Evolutionary conservation across 495 filamentous ascomycete species (phyloP).

Genomic region (Gamarada debralockiae): DNA sequence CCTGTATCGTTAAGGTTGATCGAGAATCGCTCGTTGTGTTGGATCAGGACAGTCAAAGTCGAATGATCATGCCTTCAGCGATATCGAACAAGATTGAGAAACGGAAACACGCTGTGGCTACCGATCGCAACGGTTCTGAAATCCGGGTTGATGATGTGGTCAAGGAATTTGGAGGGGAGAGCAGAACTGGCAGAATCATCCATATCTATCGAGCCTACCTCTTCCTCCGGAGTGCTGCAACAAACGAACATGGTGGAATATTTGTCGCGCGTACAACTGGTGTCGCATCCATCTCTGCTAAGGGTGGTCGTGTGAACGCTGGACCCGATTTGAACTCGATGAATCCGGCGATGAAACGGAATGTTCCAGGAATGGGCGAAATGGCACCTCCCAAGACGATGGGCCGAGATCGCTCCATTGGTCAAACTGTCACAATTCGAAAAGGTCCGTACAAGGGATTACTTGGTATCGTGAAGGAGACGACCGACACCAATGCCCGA

Average conservation of each 20-base stretch:
- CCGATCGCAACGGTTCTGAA: slow-evolving; percentile 89
- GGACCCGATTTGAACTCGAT: slow-evolving; percentile 80
- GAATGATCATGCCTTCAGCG: slow-evolving; percentile 82
- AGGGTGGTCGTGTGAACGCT: slow-evolving; percentile 65
- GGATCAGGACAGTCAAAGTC: slow-evolving; percentile 81
- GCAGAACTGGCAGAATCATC: slow-evolving; percentile 78
- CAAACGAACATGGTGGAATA: slow-evolving; percentile 82
- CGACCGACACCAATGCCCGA: slow-evolving; percentile 76
- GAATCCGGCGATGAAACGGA: slow-evolving; percentile 81
- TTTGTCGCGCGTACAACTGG: slow-evolving; percentile 84
- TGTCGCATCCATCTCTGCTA: slow-evolving; percentile 84
- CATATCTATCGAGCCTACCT: slow-evolving; percentile 89
- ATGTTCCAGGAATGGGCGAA: slow-evolving; percentile 39
- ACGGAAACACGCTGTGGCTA: slow-evolving; percentile 79
- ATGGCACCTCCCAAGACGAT: slow-evolving; percentile 74
- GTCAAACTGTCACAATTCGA: slow-evolving; percentile 82
- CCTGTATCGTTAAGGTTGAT: slow-evolving; percentile 90
- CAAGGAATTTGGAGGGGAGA: slow-evolving; percentile 83
- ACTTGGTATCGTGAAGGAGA: slow-evolving; percentile 91
- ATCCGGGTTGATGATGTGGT: slow-evolving; percentile 89
- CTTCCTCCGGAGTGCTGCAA: slow-evolving; percentile 80
- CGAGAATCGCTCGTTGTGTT: slow-evolving; percentile 85
- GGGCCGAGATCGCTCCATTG: slow-evolving; percentile 81
- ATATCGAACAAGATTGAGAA: slow-evolving; percentile 81
- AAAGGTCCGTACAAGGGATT: slow-evolving; percentile 88